Base-by-base conservation (phyloP, 805 yeast genomes). In the Yarrowia divulgata region DNA sequence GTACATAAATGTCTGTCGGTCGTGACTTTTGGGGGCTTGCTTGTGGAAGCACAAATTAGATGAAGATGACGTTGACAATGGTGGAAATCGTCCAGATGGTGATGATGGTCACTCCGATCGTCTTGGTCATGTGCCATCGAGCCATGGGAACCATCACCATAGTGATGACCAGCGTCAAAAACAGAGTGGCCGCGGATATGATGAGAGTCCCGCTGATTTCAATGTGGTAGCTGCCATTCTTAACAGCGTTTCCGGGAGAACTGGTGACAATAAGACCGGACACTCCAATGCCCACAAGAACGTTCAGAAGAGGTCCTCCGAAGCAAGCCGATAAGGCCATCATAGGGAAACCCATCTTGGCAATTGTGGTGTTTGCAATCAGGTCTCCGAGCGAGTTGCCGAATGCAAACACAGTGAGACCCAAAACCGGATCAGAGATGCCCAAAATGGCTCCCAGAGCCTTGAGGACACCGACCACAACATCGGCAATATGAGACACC, bases 251-350 rank as follows among this genome's bases (percentile, higher is more conserved):
- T 14, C 69, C 35, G 1, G 69, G 63, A 1, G 67, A 67, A 1
- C 75, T 70, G 50, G 81, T 78, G 8, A 84, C 78, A 0, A 87
- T 70, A 42, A 91, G 71, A 0, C 94, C 93, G 73, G 90, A 89
- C 6, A 89, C 74, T 0, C 98, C 97, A 70, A 94, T 79, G 0
- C 98, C 97, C 48, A 93, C 81, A 12, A 95, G 80, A 52, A 90
- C 80, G 67, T 93, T 89, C 50, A 95, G 77, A 69, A 94, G 79
- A 0, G 98, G 98, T 0, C 97, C 92, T 0, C 98, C 98, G 77
- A 93, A 90, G 75, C 98, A 93, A 0, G 98, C 97, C 37, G 95
- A 90, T n/a, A 95, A 81, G 0, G 98, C 98, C 90, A 94, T 90
- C 57, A 90, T 83, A 0, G 97, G 91, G 79, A 86, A 88, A 0